These are phyloP conservation scores for Boletus rufocinnamomeus DNA, from an alignment of 768 basidiomycete genomes.

Conservation along the genomic window DNA sequence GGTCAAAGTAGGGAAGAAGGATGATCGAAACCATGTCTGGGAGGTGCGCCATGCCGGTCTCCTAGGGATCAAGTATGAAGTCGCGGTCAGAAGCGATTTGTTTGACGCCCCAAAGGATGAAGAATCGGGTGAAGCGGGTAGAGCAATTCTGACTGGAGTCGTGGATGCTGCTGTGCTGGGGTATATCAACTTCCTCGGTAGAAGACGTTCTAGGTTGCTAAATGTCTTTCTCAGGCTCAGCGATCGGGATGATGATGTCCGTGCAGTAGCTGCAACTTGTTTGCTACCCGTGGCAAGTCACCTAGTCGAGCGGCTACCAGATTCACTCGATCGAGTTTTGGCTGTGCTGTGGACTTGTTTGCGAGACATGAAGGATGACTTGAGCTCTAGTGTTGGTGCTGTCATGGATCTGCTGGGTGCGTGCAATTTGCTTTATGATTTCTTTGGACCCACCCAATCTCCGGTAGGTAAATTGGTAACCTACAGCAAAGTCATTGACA, in stretches of 20 bases:
- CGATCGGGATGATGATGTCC: slow-evolving; percentile 94
- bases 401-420: slow-evolving; percentile 97
- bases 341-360: slow-evolving; percentile 90
- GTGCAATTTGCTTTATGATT: slow-evolving; percentile 18
- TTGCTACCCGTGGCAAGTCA: slow-evolving; percentile 83
- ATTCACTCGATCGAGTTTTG: slow-evolving; percentile 71
- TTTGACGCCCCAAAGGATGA: slow-evolving; percentile 47
- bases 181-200: slow-evolving; percentile 40
- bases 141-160: slow-evolving; percentile 70
- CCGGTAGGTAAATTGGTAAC: slow-evolving; percentile 76
- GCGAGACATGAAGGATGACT: slow-evolving; percentile 91
- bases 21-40: slow-evolving; percentile 72
- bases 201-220: neutral
- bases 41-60: slow-evolving; percentile 98
- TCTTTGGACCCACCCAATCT: slow-evolving; percentile 7
- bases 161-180: slow-evolving; percentile 91
- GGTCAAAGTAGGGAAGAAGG: slow-evolving; percentile 35
- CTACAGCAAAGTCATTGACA: slow-evolving; percentile 73
- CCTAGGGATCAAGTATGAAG: slow-evolving; percentile 96
- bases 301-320: slow-evolving; percentile 74
- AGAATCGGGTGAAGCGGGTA: slow-evolving; percentile 44
- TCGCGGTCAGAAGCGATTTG: slow-evolving; percentile 88
- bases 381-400: slow-evolving; percentile 93
- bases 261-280: slow-evolving; percentile 92
- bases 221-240: slow-evolving; percentile 58